These are phyloP conservation scores for Gentiana macrophylla DNA, from an alignment of 257 asterid species.

Conservation along the genomic window DNA sequence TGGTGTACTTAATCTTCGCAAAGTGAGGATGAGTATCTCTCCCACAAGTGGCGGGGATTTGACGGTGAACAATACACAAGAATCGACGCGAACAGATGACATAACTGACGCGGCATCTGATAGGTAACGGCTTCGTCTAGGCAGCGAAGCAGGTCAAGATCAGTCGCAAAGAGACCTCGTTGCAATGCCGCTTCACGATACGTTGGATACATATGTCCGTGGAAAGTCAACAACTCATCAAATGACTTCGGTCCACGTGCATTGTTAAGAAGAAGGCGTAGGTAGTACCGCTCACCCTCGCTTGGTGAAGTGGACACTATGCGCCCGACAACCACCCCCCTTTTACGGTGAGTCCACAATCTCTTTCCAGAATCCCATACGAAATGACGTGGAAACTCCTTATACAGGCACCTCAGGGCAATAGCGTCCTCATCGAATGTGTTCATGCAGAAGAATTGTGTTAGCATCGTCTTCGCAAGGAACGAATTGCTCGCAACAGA, in stretches of 20 bases:
- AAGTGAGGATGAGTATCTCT: background rate
- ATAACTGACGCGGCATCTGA: background rate
- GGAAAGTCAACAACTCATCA: background rate
- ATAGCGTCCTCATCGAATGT: background rate
- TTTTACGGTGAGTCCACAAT: background rate
- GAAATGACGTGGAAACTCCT: background rate
- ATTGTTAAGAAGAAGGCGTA: background rate
- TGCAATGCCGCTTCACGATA: background rate
- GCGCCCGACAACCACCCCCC: background rate
- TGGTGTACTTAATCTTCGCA: background rate
- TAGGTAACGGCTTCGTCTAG: background rate
- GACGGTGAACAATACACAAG: background rate
- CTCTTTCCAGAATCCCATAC: background rate
- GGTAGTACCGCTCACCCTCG: background rate
- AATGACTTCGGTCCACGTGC: background rate
- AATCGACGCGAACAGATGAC: background rate
- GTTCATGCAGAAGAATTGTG: background rate
- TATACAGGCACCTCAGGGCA: background rate
- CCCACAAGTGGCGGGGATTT: background rate
- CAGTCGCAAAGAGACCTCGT: background rate
- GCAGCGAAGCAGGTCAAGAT: background rate
- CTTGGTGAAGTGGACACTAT: background rate
- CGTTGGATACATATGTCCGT: background rate
- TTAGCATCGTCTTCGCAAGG: background rate
- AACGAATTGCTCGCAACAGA: background rate